Conservation (phyloP, 2,329 filamentous ascomycete species). For the Scorias spongiosa region DNA sequence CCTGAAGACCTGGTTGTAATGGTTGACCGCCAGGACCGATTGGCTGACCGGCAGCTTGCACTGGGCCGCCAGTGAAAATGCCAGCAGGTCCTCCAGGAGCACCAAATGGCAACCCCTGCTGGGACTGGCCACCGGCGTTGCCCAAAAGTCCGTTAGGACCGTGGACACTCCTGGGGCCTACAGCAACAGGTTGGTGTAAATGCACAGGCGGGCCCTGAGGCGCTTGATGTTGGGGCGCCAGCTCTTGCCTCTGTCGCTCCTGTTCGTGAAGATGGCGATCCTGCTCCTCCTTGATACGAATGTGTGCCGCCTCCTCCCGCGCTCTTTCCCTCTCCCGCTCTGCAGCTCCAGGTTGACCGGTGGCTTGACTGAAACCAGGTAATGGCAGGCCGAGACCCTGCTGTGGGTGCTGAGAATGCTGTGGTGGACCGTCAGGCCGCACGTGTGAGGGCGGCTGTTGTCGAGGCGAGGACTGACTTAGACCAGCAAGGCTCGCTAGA, state of each 20-base stretch:
- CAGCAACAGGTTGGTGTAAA: conserved; percentile 83
- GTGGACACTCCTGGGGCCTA: conserved; percentile 67
- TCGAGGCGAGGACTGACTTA: conserved; percentile 30
- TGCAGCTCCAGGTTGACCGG: conserved; percentile 22
- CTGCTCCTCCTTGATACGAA: conserved; percentile 43
- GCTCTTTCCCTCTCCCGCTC: conserved; percentile 35
- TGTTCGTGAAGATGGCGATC: conserved; percentile 46
- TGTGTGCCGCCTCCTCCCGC: conserved; percentile 36
- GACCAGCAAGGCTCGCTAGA: conserved; percentile 28
- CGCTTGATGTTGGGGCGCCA: conserved; percentile 65
- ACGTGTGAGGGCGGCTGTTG: conserved; percentile 15
- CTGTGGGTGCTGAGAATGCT: conserved; percentile 19
- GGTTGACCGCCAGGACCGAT: conserved; percentile 32
- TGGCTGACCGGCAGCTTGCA: conserved; percentile 46
- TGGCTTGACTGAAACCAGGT: conserved; percentile 30
- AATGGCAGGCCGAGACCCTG: conserved; percentile 28
- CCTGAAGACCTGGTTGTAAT: conserved; percentile 30
- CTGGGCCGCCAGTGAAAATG: conserved; percentile 57
- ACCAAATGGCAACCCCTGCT: conserved; percentile 37
- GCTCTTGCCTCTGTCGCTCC: conserved; percentile 53
- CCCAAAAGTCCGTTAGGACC: conserved; percentile 75
- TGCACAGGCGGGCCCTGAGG: conserved; percentile 68
- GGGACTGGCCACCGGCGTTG: conserved; percentile 33
- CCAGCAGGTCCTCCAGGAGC: conserved; percentile 45
- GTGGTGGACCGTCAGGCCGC: conserved; percentile 13